Evolutionary conservation across 139 green algal species (phyloP), one percentile per base, ranked within the genome.

Genomic region (Chlorella vulgaris): DNA sequence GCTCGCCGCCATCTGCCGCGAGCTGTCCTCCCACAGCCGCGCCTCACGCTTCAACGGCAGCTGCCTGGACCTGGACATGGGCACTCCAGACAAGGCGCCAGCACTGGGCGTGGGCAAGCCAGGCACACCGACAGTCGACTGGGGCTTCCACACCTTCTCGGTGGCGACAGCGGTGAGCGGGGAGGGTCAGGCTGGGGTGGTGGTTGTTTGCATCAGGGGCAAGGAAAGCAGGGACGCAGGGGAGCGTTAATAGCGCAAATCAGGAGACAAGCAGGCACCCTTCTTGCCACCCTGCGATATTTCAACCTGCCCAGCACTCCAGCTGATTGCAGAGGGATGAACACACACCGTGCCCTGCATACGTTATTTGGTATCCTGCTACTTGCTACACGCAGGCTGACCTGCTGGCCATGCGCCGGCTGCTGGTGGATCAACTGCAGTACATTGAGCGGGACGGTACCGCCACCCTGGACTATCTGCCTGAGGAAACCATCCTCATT

Each of bases 371-470:
- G n/a, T n/a, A n/a, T 58, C 61, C 26, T 47, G 0, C 43, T 39
- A 10, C 40, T 47, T 15, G 38, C 39, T 58, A 43, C n/a, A 7
- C 33, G 35, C 76, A 91, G 83, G 77, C 29, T 4, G 89, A 93
- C 69, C 74, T 93, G 40, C 60, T 83, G 7, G 51, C 69, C 3
- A 90, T 93, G 86, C 79, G 87, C 24, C 22, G 19, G 1, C 22
- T 31, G 0, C 84, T 93, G 22, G 80, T 50, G 21, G 6, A 58
- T 22, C 36, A 39, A 2, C 76, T 92, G 15, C 70, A 76, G 10
- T 93, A 92, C 69, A 78, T 93, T 74, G 89, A 93, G 74, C 71
- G 71, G 2, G 87, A 91, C 66, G 33, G 89, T 24, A 38, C 35
- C 3, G 87, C 78, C 35, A 77, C 38, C 15, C 58, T 86, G 22